Evolutionary conservation across 306 rosid species (phyloP).

Genomic region (Vicia villosa): DNA sequence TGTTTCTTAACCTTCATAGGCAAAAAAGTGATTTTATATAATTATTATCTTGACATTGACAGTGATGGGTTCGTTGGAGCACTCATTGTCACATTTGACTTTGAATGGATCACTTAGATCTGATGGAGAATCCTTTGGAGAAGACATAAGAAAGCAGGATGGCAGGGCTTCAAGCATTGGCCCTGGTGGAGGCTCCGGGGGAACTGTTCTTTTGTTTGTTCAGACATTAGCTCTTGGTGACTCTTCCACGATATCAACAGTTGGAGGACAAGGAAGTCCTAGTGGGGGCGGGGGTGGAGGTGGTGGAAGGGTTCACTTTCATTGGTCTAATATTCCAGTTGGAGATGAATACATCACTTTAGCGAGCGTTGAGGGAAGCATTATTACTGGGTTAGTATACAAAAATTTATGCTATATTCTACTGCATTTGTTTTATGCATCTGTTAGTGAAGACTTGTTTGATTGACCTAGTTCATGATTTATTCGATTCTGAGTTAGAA

Average conservation of each 20-base stretch:
- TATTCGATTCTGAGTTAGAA: background rate
- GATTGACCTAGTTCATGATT: slow-evolving; percentile 29
- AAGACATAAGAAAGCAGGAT: slow-evolving; percentile 47
- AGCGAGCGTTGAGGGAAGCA: slow-evolving; percentile 76
- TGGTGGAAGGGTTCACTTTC: slow-evolving; percentile 97
- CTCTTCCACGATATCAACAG: slow-evolving; percentile 72
- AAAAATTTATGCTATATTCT: slow-evolving; percentile 15
- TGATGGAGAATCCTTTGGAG: slow-evolving; percentile 89
- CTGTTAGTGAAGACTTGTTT: slow-evolving; percentile 18
- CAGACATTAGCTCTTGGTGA: slow-evolving; percentile 60
- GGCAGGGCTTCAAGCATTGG: slow-evolving; percentile 60
- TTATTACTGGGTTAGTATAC: slow-evolving; percentile 66
- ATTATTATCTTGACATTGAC: slow-evolving; percentile 40
- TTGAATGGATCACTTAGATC: slow-evolving; percentile 78
- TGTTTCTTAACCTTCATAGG: slow-evolving; percentile 10
- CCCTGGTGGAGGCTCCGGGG: slow-evolving; percentile 99
- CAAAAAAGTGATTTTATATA: slow-evolving; percentile 5
- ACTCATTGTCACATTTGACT: slow-evolving; percentile 71
- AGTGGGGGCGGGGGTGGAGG: slow-evolving; percentile 95
- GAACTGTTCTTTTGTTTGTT: slow-evolving; percentile 87
- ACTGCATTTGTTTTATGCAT: slow-evolving; percentile 32
- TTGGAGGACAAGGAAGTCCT: slow-evolving; percentile 86
- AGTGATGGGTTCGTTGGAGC: slow-evolving; percentile 96
- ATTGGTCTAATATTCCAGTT: slow-evolving; percentile 78
- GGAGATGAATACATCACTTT: slow-evolving; percentile 90